Percentiles rank a stretch among this genome's conserved stretches.
Evolutionary conservation across 805 yeast species (phyloP).

Genomic region (Kuraishia borneana): DNA sequence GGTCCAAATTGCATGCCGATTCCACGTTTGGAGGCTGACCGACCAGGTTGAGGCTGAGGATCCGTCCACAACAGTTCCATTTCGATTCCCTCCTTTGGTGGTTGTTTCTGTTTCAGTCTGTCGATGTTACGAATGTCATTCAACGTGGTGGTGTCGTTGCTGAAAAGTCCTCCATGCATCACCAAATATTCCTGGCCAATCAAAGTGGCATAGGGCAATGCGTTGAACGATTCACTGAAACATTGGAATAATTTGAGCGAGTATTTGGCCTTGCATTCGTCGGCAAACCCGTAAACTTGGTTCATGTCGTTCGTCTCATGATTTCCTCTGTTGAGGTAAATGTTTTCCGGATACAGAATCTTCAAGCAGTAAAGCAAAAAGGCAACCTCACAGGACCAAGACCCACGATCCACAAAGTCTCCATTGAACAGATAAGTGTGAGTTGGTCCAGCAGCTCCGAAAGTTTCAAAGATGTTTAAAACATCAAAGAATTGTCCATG

Average conservation of each 20-base stretch:
- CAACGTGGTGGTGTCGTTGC: conserved; percentile 59
- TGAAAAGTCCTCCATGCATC: conserved; percentile 93
- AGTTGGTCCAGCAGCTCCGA: conserved; percentile 54
- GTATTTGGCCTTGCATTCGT: conserved; percentile 89
- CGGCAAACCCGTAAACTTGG: conserved; percentile 91
- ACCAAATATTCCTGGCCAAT: conserved; percentile 72
- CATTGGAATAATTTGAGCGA: conserved; percentile 68
- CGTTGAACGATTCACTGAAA: conserved; percentile 77
- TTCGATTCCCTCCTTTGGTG: conserved; percentile 83
- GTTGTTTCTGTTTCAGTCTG: conserved; percentile 61
- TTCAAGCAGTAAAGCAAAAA: conserved; percentile 68
- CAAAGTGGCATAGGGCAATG: conserved; percentile 77
- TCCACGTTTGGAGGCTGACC: conserved; percentile 87
- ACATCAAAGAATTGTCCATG: conserved; percentile 96
- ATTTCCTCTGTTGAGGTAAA: conserved; percentile 85
- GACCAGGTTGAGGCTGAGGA: conserved; percentile 72
- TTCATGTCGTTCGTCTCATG: conserved; percentile 98
- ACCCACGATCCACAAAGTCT: conserved; percentile 95
- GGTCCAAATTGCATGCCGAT: conserved; percentile 96
- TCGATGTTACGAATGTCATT: conserved; percentile 65
- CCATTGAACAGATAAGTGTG: conserved; percentile 89
- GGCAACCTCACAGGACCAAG: conserved; percentile 97
- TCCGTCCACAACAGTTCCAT: conserved; percentile 98
- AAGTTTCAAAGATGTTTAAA: conserved; percentile 61
- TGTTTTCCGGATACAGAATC: conserved; percentile 54